Percentiles rank a stretch among this genome's conserved stretches.
Evolutionary conservation across 208 protist species (phyloP).

Genomic region (Acanthamoeba polyphaga): DNA sequence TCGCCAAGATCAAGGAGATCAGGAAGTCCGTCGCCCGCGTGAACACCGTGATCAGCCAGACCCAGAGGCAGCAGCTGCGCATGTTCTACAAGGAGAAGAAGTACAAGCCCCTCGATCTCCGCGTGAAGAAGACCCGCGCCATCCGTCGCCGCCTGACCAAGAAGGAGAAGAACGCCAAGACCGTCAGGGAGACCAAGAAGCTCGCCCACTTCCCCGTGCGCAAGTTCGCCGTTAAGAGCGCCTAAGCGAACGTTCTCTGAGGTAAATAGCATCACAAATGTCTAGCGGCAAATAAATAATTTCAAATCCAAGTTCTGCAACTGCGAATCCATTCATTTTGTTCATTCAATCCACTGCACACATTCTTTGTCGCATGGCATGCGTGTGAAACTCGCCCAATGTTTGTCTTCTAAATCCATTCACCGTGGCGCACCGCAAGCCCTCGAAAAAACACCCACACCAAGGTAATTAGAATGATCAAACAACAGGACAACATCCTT

Average conservation of each 20-base stretch:
- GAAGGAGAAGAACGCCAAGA: conserved; percentile 81
- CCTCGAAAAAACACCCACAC: too few species aligned
- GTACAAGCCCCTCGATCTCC: conserved; percentile 90
- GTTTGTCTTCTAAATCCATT: too few species aligned
- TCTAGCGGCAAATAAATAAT: conserved; percentile 3
- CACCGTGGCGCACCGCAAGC: too few species aligned
- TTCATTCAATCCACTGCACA: too few species aligned
- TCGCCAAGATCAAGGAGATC: conserved; percentile 90
- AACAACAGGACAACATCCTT: too few species aligned
- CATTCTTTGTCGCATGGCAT: too few species aligned
- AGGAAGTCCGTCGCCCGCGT: conserved; percentile 98
- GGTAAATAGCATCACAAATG: not conserved
- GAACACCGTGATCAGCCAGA: conserved; percentile 98
- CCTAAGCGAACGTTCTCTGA: conserved; percentile 58
- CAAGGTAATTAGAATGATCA: too few species aligned
- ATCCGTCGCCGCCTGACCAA: conserved; percentile 89
- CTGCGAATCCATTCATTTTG: too few species aligned
- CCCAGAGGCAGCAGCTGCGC: conserved; percentile 94
- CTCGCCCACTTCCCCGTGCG: conserved; percentile 88
- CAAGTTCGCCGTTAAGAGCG: conserved; percentile 89
- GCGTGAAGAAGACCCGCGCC: conserved; percentile 92
- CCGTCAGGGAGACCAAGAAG: conserved; percentile 85
- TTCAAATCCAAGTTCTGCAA: not conserved
- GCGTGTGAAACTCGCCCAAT: too few species aligned
- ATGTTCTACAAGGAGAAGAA: conserved; percentile 96